phyloP scores from a whole-genome alignment of 768 basidiomycete genomes.

The Melanogaster broomeanus region DNA sequence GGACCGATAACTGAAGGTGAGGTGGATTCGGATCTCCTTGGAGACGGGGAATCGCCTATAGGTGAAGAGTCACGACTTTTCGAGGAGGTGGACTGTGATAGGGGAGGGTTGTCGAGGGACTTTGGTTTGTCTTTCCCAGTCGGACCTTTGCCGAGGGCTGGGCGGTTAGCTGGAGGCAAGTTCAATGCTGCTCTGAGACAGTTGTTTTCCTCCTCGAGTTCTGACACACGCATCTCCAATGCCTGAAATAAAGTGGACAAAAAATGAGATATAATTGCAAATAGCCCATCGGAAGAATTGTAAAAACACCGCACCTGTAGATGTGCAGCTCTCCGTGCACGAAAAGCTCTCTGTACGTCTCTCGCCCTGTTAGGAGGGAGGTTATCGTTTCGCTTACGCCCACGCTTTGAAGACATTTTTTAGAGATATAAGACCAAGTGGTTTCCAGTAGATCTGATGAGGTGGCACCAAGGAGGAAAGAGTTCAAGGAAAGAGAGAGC shows the following conservation, averaged over 20 bases:
- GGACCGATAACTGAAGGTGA: slow-evolving; percentile 35
- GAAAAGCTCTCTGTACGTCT: slow-evolving; percentile 88
- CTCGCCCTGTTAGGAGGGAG: slow-evolving; percentile 71
- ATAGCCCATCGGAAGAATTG: slow-evolving; percentile 32
- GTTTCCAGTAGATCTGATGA: slow-evolving; percentile 17
- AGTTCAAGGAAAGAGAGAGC: slow-evolving; percentile 34
- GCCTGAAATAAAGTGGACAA: slow-evolving; percentile 50
- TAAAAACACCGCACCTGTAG: slow-evolving; percentile 58
- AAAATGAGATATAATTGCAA: slow-evolving; percentile 41
- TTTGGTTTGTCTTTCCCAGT: slow-evolving; percentile 86
- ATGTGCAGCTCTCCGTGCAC: slow-evolving; percentile 86
- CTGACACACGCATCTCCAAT: slow-evolving; percentile 76
- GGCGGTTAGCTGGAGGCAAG: slow-evolving; percentile 72
- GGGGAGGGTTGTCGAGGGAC: slow-evolving; percentile 36
- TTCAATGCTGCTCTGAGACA: slow-evolving; percentile 70
- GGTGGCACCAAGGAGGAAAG: slow-evolving; percentile 34
- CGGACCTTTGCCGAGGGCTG: slow-evolving; percentile 78
- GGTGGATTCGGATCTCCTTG: slow-evolving; percentile 37
- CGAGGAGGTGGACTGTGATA: slow-evolving; percentile 43
- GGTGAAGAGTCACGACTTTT: slow-evolving; percentile 69
- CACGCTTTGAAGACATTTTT: slow-evolving; percentile 83
- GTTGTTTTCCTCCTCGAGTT: slow-evolving; percentile 83
- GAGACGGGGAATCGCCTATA: slow-evolving; percentile 50
- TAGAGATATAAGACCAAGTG: slow-evolving; percentile 8
- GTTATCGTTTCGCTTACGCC: slow-evolving; percentile 73